Evolutionary conservation across 345 rosid species (phyloP), one percentile per base, ranked within the genome.

Genomic region (Eucalyptus urophylla): DNA sequence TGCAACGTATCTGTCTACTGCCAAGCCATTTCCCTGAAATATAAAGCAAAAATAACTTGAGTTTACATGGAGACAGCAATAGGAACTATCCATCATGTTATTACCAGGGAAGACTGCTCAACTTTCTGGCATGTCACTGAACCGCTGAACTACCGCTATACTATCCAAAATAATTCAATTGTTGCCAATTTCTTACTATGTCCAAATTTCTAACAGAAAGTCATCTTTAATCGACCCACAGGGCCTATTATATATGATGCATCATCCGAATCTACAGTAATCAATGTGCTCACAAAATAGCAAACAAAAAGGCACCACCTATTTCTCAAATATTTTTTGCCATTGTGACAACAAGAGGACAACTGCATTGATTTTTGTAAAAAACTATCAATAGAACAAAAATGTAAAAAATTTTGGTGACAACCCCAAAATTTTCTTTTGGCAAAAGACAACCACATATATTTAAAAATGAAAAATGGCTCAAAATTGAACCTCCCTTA

Each of bases 1-100:
- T 97, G 89, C 99, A 98, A 86, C 99, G 93, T 86, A 98, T 97
- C 93, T 97, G 99, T 90, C 98, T 92, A 89, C 97, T 97, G 80
- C 99, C 97, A 86, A 97, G 94, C 99, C 99, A 98, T 92, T 98
- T 97, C 37, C 99, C 99, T 97, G 88, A 67, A 53, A 49, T 10
- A 83, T 43, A 53, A 24, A 45, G 50, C 80, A 81, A 33, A 9
- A 17, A 33, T 3, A 69, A 69, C 24, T 33, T 67, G 40, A 67
- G 43, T 31, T 69, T 9, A 72, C 44, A 72, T 17, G 44, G 7
- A 72, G 45, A 72, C 45, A 33, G 25, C 9, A 37, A 72, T 4
- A 72, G 40, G 45, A 72, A 19, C 45, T 33, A 37, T 3, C 27
- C 45, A 72, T 72, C 45, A 19, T 37, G 27, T 19, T 19, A 72